Evolutionary conservation across 768 basidiomycete species (phyloP).

Genomic region (Leucocoprinus birnbaumii): DNA sequence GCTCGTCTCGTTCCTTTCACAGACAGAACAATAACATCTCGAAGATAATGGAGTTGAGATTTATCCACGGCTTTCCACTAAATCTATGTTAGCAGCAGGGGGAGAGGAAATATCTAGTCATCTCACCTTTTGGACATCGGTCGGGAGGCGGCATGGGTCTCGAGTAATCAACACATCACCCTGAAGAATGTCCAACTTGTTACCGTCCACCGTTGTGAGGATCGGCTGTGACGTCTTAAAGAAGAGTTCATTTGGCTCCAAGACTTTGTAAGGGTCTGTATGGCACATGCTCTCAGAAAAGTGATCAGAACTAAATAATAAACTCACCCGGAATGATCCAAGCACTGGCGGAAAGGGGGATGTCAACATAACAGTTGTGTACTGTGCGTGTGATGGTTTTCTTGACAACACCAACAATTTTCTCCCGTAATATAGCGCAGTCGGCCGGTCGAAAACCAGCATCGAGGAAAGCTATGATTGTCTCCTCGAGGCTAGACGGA

Average conservation of each 20-base stretch:
- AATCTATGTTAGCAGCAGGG: not conserved
- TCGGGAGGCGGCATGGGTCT: conserved; percentile 70
- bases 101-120: not conserved
- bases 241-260: conserved; percentile 55
- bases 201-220: conserved; percentile 38
- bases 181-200: conserved; percentile 43
- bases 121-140: conserved; percentile 60
- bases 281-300: not conserved
- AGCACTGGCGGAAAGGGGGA: conserved; percentile 58
- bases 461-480: conserved; percentile 53
- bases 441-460: conserved; percentile 53
- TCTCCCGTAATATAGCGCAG: conserved; percentile 49
- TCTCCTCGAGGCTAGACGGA: conserved; percentile 65
- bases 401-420: conserved; percentile 47
- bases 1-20: conserved; percentile 50
- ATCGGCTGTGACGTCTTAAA: conserved; percentile 46
- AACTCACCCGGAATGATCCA: conserved; percentile 57
- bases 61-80: conserved; percentile 58
- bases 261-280: conserved; percentile 48
- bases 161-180: conserved; percentile 63
- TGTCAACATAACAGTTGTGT: conserved; percentile 42
- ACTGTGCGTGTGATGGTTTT: conserved; percentile 38
- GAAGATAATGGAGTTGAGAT: conserved; percentile 42
- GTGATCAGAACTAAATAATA: not conserved
- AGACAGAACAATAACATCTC: conserved; percentile 60